These are phyloP conservation scores for Kodamaea kaohsiungensis DNA, from an alignment of 805 yeast species.

Conservation along the genomic window DNA sequence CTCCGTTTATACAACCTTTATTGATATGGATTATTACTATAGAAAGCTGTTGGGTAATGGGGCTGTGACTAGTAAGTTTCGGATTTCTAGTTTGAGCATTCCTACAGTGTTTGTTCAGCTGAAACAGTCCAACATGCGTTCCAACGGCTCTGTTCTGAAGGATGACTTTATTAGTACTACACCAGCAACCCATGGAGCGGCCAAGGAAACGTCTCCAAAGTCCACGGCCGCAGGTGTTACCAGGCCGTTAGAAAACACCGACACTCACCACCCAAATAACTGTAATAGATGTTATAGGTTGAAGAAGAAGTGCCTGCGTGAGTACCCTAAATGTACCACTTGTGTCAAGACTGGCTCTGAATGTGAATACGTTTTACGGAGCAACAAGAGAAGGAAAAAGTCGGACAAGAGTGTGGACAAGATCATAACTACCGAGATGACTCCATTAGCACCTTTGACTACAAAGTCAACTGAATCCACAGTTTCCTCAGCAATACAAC, in stretches of 20 bases:
- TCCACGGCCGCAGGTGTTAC: background rate
- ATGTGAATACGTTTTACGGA: constrained; percentile 39
- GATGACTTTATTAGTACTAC: background rate
- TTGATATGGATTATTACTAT: constrained; percentile 36
- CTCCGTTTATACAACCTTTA: too few species aligned
- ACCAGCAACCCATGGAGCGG: background rate
- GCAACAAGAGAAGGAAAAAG: constrained; percentile 26
- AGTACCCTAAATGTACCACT: constrained; percentile 38
- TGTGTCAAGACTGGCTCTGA: constrained; percentile 36
- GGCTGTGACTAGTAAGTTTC: constrained; percentile 37
- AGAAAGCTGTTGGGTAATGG: constrained; percentile 42
- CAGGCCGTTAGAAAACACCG: constrained; percentile 4
- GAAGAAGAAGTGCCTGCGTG: constrained; percentile 43
- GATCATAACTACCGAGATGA: background rate
- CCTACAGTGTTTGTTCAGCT: constrained; percentile 14
- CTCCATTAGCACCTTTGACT: background rate
- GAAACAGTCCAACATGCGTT: constrained; percentile 21
- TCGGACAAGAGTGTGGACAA: background rate
- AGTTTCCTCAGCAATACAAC: background rate
- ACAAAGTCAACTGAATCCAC: background rate
- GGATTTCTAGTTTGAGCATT: constrained; percentile 17
- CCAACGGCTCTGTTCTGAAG: background rate
- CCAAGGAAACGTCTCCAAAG: background rate
- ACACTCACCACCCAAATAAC: constrained; percentile 37
- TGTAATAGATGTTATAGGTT: constrained; percentile 42